These are phyloP conservation scores for Peterozyma xylosa DNA, from an alignment of 805 yeast species.

Conservation along the genomic window DNA sequence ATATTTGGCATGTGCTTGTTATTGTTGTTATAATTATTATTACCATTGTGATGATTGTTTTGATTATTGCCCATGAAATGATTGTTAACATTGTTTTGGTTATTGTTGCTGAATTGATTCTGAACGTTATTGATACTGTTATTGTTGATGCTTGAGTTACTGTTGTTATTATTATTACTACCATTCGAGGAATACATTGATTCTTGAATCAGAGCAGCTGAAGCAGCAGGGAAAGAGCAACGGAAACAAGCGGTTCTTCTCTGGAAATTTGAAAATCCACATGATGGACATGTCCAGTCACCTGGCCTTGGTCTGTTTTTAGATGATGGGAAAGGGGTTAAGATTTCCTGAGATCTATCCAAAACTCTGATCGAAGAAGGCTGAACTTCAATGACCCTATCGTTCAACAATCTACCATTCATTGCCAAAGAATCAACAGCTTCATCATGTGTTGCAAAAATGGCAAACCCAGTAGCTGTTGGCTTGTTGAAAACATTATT, in stretches of 20 bases:
- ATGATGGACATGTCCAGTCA: constrained; percentile 96
- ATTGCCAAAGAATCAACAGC: constrained; percentile 71
- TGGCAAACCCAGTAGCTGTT: constrained; percentile 71
- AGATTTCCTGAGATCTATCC: constrained; percentile 74
- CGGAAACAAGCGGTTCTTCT: constrained; percentile 91
- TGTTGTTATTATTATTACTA: constrained; percentile 4
- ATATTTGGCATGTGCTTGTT: neutral
- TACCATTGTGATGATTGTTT: constrained; percentile 9
- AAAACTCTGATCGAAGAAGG: constrained; percentile 76
- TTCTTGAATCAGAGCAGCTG: constrained; percentile 61
- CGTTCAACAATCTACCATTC: constrained; percentile 72
- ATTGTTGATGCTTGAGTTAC: constrained; percentile 10
- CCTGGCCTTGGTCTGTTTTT: constrained; percentile 91
- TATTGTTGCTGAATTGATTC: constrained; percentile 1
- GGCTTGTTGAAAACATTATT: constrained; percentile 32
- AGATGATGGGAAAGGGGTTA: constrained; percentile 79
- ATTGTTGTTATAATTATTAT: constrained; percentile 11
- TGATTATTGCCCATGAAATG: constrained; percentile 7
- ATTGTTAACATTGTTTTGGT: constrained; percentile 10
- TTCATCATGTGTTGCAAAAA: constrained; percentile 78
- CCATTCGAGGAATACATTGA: neutral
- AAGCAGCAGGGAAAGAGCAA: constrained; percentile 79
- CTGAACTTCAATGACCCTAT: constrained; percentile 73
- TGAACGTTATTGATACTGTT: constrained; percentile 5
- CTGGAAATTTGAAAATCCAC: constrained; percentile 93